These are phyloP conservation scores for Hibiscus syriacus DNA, from an alignment of 345 rosid genomes.

Conservation along the genomic window DNA sequence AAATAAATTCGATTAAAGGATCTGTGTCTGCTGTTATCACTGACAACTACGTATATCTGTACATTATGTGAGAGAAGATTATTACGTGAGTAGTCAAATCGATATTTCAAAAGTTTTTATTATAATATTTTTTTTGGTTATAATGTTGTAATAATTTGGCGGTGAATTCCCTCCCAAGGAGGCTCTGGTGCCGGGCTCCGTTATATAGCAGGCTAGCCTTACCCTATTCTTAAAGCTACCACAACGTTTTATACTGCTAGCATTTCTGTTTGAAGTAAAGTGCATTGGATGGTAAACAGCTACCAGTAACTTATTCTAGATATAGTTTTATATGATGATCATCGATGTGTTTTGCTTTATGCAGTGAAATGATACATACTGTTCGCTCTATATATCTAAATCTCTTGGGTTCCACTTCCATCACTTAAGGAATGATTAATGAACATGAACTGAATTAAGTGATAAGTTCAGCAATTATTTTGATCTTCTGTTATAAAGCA, in stretches of 20 bases:
- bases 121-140: neutral
- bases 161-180: neutral
- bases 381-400: too few relatives aligned
- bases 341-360: too few relatives aligned
- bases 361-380: too few relatives aligned
- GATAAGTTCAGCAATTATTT: too few relatives aligned
- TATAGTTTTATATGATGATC: too few relatives aligned
- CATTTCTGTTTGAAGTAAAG: too few relatives aligned
- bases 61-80: slow-evolving; percentile 8
- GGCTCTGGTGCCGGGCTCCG: neutral
- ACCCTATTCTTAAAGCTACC: neutral
- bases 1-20: slow-evolving; percentile 22
- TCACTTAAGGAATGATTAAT: too few relatives aligned
- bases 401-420: too few relatives aligned
- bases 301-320: too few relatives aligned
- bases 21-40: slow-evolving; percentile 39
- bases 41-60: slow-evolving; percentile 21
- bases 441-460: too few relatives aligned
- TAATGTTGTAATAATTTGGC: neutral
- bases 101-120: slow-evolving; percentile 12
- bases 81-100: slow-evolving; percentile 35
- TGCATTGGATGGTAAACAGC: too few relatives aligned
- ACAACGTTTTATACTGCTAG: neutral
- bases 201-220: neutral
- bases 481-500: too few relatives aligned